Evolutionary conservation across 164 flowering plant genomes (phyloP).

Genomic region (Hamamelis virginiana): DNA sequence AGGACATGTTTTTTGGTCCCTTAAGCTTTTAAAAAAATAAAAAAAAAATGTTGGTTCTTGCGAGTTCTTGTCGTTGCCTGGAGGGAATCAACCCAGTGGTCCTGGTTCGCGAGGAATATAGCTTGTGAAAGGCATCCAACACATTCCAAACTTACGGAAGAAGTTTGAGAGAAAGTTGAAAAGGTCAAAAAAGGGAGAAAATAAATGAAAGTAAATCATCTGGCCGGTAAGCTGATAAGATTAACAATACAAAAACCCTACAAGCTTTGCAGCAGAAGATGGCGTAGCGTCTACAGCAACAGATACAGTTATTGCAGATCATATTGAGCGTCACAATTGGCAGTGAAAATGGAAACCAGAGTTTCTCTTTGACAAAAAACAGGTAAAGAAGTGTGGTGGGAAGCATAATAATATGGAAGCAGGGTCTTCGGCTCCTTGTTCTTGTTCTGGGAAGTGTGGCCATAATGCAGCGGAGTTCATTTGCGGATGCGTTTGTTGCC

Average conservation of each 20-base stretch:
- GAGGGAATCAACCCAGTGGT: not conserved
- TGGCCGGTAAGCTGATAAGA: not conserved
- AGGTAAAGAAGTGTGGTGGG: not conserved
- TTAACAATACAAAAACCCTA: not conserved
- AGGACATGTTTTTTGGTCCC: too few relatives aligned
- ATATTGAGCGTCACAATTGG: too few relatives aligned
- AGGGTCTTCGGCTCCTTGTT: not conserved
- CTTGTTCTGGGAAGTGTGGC: conserved; percentile 15
- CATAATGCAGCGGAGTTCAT: conserved; percentile 24
- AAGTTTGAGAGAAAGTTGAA: not conserved
- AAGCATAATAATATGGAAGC: not conserved
- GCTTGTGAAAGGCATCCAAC: not conserved
- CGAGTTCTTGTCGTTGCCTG: too few relatives aligned
- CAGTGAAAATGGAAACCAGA: not conserved
- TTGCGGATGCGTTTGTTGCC: conserved; percentile 41
- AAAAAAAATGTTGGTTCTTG: too few relatives aligned
- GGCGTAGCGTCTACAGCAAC: not conserved
- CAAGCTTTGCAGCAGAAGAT: not conserved
- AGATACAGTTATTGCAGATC: too few relatives aligned
- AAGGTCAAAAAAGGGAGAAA: not conserved
- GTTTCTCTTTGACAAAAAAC: not conserved
- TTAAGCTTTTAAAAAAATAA: too few relatives aligned
- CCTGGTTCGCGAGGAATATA: not conserved
- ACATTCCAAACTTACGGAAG: not conserved
- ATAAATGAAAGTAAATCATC: not conserved